Evolutionary conservation across 768 basidiomycete species (phyloP), one percentile per base, ranked within the genome.

Genomic region (Cystofilobasidium capitatum): DNA sequence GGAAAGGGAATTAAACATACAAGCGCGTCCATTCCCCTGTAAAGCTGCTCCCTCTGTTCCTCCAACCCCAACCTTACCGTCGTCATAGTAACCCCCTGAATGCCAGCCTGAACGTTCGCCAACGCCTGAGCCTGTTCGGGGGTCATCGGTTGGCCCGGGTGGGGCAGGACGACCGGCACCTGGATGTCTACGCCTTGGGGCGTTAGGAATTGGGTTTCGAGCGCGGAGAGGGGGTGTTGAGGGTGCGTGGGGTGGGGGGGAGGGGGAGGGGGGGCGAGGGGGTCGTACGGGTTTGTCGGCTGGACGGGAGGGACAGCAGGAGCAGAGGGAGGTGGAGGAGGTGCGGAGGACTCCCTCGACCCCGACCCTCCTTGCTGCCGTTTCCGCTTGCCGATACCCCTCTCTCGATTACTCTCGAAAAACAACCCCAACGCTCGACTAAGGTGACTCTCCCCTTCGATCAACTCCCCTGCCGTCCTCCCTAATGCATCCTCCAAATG

Each of bases 371-470:
- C 40, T 74, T 66, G 47, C 74, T 74, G 45, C 74, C 73, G 55
- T 71, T 55, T 49, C 7, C 66, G 61, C 26, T 49, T 26, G n/a
- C 47, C 66, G 16, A 67, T 45, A 10, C 67, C 67, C 35, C 62
- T 31, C 36, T 63, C 67, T 14, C 67, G 62, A 39, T 51, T 45
- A 26, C 55, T 65, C 58, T 76, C 76, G 26, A 66, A 62, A 45
- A 76, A 66, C 54, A 73, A 74, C 74, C 90, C 90, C 49, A 92
- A 77, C 4, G 90, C 88, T 64, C 83, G 82, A 71, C 83, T 81
- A 78, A 91, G 80, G 5, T 80, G 80, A 26, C 84, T 84, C 75
- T 91, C 90, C 24, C 88, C 88, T 78, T 91, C 88, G 57, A 91
- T 87, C 54, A 92, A 82, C 51, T 84, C 84, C 74, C 88, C 89